Evolutionary conservation across 257 asterid species (phyloP).

Genomic region (Solanum chmielewskii): DNA sequence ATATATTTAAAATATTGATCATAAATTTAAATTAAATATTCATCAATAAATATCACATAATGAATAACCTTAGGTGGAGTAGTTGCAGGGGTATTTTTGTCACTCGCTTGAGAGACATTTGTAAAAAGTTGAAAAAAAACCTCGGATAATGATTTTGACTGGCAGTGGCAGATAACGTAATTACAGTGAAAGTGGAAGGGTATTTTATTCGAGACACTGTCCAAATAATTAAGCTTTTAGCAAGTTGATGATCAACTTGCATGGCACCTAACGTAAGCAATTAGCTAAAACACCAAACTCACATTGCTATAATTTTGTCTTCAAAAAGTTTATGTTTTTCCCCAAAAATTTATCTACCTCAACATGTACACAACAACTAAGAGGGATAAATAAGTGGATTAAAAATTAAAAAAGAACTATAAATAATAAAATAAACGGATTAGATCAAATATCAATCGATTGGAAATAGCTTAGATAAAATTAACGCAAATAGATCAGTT

Average conservation of each 20-base stretch:
- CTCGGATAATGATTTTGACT: not conserved
- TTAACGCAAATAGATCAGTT: too few relatives aligned
- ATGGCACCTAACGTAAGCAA: slow-evolving; percentile 11
- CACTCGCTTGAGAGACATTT: not conserved
- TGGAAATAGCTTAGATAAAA: too few relatives aligned
- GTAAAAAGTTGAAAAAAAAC: not conserved
- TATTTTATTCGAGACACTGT: not conserved
- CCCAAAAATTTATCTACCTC: not conserved
- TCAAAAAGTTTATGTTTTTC: not conserved
- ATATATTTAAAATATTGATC: too few relatives aligned
- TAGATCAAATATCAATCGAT: too few relatives aligned
- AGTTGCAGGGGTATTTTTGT: not conserved
- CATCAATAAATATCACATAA: not conserved
- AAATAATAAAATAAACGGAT: not conserved
- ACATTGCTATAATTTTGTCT: not conserved
- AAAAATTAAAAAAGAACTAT: rapidly evolving
- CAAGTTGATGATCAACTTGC: slow-evolving; percentile 75
- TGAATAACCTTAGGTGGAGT: not conserved
- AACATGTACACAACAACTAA: not conserved
- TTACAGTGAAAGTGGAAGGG: not conserved
- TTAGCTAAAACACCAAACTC: not conserved
- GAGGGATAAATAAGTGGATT: not conserved
- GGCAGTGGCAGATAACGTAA: not conserved
- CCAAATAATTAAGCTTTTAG: not conserved
- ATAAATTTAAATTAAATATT: too few relatives aligned